A percentile compares a stretch with the other conserved stretches of the same genome.
These are phyloP conservation scores for Naganishia cerealis DNA, from an alignment of 1,284 basidiomycete genomes.

Conservation along the genomic window DNA sequence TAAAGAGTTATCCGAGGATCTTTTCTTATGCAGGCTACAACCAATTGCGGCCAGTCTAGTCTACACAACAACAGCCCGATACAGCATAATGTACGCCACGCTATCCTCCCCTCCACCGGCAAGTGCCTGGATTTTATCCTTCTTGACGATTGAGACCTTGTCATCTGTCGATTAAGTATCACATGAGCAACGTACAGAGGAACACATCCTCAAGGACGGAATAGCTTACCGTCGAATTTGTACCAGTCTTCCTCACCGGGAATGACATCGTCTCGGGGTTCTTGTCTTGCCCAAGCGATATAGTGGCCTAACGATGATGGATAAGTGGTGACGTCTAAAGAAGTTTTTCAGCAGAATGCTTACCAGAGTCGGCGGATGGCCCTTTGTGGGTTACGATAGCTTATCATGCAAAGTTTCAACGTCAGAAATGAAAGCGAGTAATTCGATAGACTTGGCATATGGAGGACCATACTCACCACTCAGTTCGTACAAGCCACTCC, in stretches of 20 bases:
- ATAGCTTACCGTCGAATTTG: slow-evolving; percentile 59
- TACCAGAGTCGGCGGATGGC: slow-evolving; percentile 79
- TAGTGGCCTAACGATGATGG: slow-evolving; percentile 65
- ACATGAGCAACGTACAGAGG: slow-evolving; percentile 1
- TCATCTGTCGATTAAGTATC: slow-evolving; percentile 69
- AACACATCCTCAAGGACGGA: background rate
- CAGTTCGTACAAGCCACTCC: slow-evolving; percentile 52
- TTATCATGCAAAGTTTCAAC: slow-evolving; percentile 43
- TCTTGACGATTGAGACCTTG: slow-evolving; percentile 67
- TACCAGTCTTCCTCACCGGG: slow-evolving; percentile 63
- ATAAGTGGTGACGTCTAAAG: slow-evolving; percentile 12
- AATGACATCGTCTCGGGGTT: slow-evolving; percentile 35
- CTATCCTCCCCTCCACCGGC: slow-evolving; percentile 83
- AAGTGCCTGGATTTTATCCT: slow-evolving; percentile 75
- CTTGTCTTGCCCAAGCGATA: slow-evolving; percentile 66
- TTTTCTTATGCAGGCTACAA: background rate
- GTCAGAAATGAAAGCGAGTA: no score
- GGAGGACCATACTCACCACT: slow-evolving; percentile 43
- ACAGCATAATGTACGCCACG: slow-evolving; percentile 81
- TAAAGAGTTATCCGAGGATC: background rate
- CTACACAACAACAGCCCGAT: slow-evolving; percentile 55
- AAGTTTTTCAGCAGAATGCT: slow-evolving; percentile 3
- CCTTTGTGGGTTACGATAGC: slow-evolving; percentile 97
- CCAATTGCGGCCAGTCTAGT: background rate
- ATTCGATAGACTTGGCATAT: no score